Evolutionary conservation across 108 stramenopile species (phyloP).

Genomic region (Cyclotella baltica): DNA sequence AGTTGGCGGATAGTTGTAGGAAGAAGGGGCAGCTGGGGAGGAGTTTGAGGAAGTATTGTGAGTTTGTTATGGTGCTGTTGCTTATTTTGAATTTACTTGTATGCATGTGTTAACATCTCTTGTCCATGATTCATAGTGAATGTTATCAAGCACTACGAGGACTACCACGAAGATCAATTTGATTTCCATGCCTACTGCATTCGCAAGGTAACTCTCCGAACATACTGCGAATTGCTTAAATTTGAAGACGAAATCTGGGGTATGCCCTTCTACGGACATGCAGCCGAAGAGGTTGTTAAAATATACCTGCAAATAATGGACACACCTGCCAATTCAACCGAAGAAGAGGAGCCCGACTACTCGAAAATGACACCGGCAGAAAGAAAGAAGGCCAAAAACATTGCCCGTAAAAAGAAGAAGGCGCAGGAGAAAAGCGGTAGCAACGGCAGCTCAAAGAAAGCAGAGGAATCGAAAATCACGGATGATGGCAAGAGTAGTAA

Average conservation of each 20-base stretch:
- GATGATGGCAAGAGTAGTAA: conserved; percentile 65
- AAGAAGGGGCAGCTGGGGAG: conserved; percentile 72
- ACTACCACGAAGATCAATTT: conserved; percentile 98
- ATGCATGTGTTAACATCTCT: not conserved
- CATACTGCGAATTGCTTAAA: conserved; percentile 90
- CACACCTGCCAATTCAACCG: conserved; percentile 55
- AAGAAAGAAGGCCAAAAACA: conserved; percentile 86
- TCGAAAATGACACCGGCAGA: conserved; percentile 86
- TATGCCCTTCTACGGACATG: conserved; percentile 80
- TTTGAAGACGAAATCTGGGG: conserved; percentile 90
- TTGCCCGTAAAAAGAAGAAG: conserved; percentile 85
- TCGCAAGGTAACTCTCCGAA: conserved; percentile 95
- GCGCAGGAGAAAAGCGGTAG: conserved; percentile 35
- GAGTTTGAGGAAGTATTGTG: conserved; percentile 86
- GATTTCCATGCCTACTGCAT: conserved; percentile 99
- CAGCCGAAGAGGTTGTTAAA: conserved; percentile 77
- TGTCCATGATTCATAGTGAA: conserved; percentile 47
- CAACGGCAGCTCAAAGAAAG: conserved; percentile 49
- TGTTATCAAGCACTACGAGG: conserved; percentile 95
- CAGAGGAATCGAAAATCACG: conserved; percentile 46
- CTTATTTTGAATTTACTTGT: too few relatives aligned
- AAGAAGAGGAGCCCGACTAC: conserved; percentile 82
- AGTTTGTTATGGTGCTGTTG: conserved; percentile 49
- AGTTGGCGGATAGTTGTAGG: conserved; percentile 78
- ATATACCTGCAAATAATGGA: conserved; percentile 84